Evolutionary conservation across 139 green algal species (phyloP), one percentile per base, ranked within the genome.

Genomic region (Axilococcus clingmanii): DNA sequence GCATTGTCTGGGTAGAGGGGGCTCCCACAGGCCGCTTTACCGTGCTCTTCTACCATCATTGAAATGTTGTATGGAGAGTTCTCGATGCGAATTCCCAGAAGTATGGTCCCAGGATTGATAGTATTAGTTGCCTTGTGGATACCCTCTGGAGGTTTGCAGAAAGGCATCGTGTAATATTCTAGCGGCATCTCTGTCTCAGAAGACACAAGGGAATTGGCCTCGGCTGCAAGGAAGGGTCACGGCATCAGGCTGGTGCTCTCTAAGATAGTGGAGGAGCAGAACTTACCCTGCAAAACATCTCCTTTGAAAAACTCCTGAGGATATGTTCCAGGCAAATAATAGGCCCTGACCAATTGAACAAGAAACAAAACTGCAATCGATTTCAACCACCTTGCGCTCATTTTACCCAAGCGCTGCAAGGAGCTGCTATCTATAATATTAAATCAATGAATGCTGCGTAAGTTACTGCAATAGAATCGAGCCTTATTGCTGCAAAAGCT

Each of bases 111-210:
- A 16, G 88, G 78, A 63, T 97, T 97, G 32, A 92, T 79, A 30
- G 66, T 72, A 55, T 65, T 74, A 4, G 72, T 46, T 7, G 79
- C 63, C 22, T 65, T 74, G 22, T 84, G 57, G 4, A 93, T 63
- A 7, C 86, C 90, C 57, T 85, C 84, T 3, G 51, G 20, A 3
- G 90, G 90, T 48, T 80, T 78, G 76, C 89, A 97, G 55, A 96
- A 97, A 0, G 89, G 89, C 60, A 96, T 62, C 7, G 66, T 75
- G 69, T 97, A 97, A 63, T 96, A 97, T 15, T 88, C 72, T 59
- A 72, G 95, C 0, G 90, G 89, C 43, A 96, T 64, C 52, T 96
- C 85, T 38, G 90, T 95, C 24, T 91, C 82, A 42, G 78, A 83
- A 3, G 82, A 94, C 2, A 77, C 89, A 20, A 97, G 45, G 0